Percentiles rank a stretch among this genome's conserved stretches.
Conservation (phyloP, 371 early-diverging fungal species). For the Cokeromyces recurvatus region DNA sequence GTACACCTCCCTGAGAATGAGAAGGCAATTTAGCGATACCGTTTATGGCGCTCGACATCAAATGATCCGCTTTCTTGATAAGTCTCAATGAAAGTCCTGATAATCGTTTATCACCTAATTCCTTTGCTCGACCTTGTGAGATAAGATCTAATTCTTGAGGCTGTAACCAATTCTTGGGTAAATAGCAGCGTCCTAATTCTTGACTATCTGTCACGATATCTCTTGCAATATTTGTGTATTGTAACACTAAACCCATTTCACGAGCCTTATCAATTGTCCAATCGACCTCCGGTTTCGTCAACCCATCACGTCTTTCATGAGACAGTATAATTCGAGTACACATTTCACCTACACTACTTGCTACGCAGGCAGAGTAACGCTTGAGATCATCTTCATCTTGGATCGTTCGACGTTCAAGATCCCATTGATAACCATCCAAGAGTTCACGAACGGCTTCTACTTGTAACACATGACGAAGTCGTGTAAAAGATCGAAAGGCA, state of each 20-base stretch:
- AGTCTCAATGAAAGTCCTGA: slow-evolving; percentile 19
- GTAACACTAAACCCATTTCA: slow-evolving; percentile 58
- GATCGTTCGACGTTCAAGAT: slow-evolving; percentile 33
- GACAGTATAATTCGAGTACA: slow-evolving; percentile 35
- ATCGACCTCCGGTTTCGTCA: background rate
- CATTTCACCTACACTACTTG: slow-evolving; percentile 60
- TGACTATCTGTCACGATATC: slow-evolving; percentile 59
- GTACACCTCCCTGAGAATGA: slow-evolving; percentile 37
- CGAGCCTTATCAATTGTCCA: slow-evolving; percentile 40
- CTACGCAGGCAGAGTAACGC: slow-evolving; percentile 50
- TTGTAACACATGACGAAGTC: slow-evolving; percentile 35
- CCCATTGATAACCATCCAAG: slow-evolving; percentile 51
- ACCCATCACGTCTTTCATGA: background rate
- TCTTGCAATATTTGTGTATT: slow-evolving; percentile 56
- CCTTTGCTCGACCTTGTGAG: slow-evolving; percentile 19
- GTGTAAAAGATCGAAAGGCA: slow-evolving; percentile 31
- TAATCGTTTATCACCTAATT: slow-evolving; percentile 18
- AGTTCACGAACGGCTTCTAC: slow-evolving; percentile 43
- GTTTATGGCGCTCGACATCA: slow-evolving; percentile 18
- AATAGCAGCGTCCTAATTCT: slow-evolving; percentile 44
- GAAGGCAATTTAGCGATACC: slow-evolving; percentile 40
- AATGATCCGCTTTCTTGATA: slow-evolving; percentile 19
- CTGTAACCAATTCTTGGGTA: slow-evolving; percentile 37
- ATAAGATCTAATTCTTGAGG: slow-evolving; percentile 11
- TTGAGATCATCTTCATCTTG: slow-evolving; percentile 35